Conservation (phyloP, 1,139 yeast species). For the Yamadazyma diospyri region DNA sequence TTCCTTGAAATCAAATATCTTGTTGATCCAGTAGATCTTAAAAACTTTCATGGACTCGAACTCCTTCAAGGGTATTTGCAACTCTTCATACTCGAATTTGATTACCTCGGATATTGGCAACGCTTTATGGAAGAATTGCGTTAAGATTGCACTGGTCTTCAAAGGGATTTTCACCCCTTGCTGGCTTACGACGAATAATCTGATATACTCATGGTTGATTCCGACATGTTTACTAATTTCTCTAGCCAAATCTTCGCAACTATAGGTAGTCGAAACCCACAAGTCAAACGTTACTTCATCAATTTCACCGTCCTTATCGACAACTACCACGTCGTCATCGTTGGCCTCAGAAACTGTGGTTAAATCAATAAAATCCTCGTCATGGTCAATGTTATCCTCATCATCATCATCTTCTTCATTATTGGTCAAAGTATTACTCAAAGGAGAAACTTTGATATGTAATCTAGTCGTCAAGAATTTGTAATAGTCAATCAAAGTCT, state of each 20-base stretch:
- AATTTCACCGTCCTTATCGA: constrained; percentile 2
- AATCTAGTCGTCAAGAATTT: constrained; percentile 64
- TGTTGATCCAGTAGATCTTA: constrained; percentile 60
- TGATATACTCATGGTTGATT: constrained; percentile 60
- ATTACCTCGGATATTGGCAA: constrained; percentile 43
- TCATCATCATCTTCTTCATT: constrained; percentile 43
- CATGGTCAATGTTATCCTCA: constrained; percentile 20
- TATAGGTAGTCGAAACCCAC: constrained; percentile 65
- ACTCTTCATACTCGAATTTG: constrained; percentile 68
- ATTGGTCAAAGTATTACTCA: constrained; percentile 3
- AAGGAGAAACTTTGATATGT: constrained; percentile 52
- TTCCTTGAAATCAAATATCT: constrained; percentile 60
- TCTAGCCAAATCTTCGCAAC: constrained; percentile 57
- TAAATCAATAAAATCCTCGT: constrained; percentile 8
- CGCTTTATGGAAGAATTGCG: constrained; percentile 47
- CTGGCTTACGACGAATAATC: constrained; percentile 57
- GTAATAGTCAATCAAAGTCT: constrained; percentile 51
- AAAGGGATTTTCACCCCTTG: constrained; percentile 54
- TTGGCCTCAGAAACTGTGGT: no score
- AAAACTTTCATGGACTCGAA: constrained; percentile 72
- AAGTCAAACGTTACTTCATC: constrained; percentile 39
- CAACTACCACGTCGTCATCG: constrained; percentile 2
- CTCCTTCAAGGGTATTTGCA: constrained; percentile 71
- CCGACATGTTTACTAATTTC: constrained; percentile 52
- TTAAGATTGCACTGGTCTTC: constrained; percentile 37